Conservation (phyloP, 208 protist genomes). For the Acanthamoeba sp. region DNA sequence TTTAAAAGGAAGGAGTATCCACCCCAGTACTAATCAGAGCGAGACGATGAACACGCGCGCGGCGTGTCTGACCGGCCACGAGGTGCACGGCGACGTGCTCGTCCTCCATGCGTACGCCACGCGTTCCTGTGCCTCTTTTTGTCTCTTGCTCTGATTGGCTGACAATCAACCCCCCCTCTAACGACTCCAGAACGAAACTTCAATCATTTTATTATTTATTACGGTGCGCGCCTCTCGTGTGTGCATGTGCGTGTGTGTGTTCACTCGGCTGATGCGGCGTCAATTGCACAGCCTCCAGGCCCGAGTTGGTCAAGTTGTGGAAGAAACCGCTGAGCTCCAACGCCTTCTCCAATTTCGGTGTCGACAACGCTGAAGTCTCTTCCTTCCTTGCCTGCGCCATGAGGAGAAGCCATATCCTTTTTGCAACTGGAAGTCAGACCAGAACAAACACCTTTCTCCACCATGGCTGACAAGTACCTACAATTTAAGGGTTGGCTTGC, state of each 20-base stretch:
- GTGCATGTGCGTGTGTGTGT: not conserved
- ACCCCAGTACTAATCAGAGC: too few species aligned
- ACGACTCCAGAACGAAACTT: not conserved
- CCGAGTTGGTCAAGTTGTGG: slow-evolving; percentile 9
- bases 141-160: too few species aligned
- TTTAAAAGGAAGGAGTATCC: too few species aligned
- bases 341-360: slow-evolving; percentile 54
- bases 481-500: too few species aligned
- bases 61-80: not conserved
- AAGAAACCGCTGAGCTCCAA: slow-evolving; percentile 15
- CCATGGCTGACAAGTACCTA: too few species aligned
- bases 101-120: not conserved
- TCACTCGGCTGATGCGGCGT: not conserved
- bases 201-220: slow-evolving; percentile 44
- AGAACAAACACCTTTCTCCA: too few species aligned
- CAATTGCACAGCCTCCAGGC: not conserved
- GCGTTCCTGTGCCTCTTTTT: not conserved
- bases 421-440: too few species aligned
- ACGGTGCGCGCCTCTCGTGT: not conserved
- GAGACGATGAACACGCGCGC: slow-evolving; percentile 1
- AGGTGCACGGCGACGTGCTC: not conserved
- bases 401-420: too few species aligned
- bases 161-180: not conserved
- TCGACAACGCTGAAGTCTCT: not conserved
- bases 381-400: too few species aligned